Evolutionary conservation across 768 basidiomycete genomes (phyloP).

Genomic region (Leccinum rimulosum): DNA sequence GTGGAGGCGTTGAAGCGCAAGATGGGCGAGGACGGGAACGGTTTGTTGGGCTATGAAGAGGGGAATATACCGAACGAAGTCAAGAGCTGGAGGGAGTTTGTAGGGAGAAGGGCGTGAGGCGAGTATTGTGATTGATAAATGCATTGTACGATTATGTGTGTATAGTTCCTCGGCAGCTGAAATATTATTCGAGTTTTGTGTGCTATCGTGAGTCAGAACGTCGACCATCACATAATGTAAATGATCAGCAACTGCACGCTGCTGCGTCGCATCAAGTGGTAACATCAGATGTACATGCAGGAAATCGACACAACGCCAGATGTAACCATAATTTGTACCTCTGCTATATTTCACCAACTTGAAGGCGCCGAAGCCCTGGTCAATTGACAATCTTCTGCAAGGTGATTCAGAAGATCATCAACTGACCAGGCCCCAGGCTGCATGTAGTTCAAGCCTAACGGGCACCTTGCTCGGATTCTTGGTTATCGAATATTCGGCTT

Average conservation of each 20-base stretch:
- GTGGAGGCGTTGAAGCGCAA: constrained; percentile 86
- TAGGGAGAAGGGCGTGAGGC: constrained; percentile 60
- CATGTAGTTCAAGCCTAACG: too few species aligned
- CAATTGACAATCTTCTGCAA: too few species aligned
- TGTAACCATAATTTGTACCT: too few species aligned
- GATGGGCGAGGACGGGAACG: constrained; percentile 66
- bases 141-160: neutral
- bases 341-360: too few species aligned
- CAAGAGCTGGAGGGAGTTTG: constrained; percentile 87
- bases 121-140: neutral
- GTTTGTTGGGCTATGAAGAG: constrained; percentile 75
- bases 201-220: too few species aligned
- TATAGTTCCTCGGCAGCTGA: neutral
- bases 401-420: too few species aligned
- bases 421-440: too few species aligned
- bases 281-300: too few species aligned
- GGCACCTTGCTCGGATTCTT: neutral
- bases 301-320: too few species aligned
- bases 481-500: neutral
- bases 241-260: neutral
- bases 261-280: neutral
- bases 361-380: too few species aligned
- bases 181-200: neutral
- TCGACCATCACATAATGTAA: too few species aligned
- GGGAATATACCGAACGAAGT: constrained; percentile 91